Evolutionary conservation across 352 stramenopile genomes (phyloP).

Genomic region (Phytopythium chamaehyphon): DNA sequence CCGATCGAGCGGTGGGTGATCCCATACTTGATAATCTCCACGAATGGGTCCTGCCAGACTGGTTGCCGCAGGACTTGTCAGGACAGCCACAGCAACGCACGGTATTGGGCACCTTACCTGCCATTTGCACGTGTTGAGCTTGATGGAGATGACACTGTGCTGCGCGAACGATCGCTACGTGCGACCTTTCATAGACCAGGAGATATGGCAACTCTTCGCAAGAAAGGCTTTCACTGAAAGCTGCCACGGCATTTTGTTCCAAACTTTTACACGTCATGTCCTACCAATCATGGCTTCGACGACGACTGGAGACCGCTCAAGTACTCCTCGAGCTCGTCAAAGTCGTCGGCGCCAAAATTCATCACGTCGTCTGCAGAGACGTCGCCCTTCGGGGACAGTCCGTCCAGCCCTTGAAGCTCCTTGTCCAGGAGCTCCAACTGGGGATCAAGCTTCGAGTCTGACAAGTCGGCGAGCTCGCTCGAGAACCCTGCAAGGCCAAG

Average conservation of each 20-base stretch:
- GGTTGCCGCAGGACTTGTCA: too few species aligned
- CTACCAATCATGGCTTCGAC: slow-evolving; percentile 22
- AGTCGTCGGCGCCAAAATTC: slow-evolving; percentile 86
- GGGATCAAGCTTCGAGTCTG: slow-evolving; percentile 50
- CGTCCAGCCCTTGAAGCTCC: slow-evolving; percentile 62
- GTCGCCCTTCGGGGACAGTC: slow-evolving; percentile 43
- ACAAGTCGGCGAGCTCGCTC: slow-evolving; percentile 33
- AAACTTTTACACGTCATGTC: neutral
- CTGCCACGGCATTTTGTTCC: too few species aligned
- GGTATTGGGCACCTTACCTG: too few species aligned
- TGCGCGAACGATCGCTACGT: slow-evolving; percentile 1
- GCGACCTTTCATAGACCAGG: slow-evolving; percentile 4
- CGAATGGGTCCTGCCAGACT: slow-evolving; percentile 86
- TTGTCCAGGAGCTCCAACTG: slow-evolving; percentile 71
- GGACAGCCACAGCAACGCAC: too few species aligned
- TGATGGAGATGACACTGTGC: neutral
- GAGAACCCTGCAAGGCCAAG: slow-evolving; percentile 66
- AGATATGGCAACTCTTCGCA: neutral
- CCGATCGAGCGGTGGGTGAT: slow-evolving; percentile 57
- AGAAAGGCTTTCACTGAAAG: too few species aligned
- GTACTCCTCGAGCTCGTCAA: slow-evolving; percentile 87
- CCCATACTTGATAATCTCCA: slow-evolving; percentile 81
- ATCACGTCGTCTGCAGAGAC: slow-evolving; percentile 55
- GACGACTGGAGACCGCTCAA: slow-evolving; percentile 70
- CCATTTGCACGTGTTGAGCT: too few species aligned